A percentile compares a stretch with the other conserved stretches of the same genome.
phyloP scores from a whole-genome alignment of 345 rosid species.

The Murraya paniculata region DNA sequence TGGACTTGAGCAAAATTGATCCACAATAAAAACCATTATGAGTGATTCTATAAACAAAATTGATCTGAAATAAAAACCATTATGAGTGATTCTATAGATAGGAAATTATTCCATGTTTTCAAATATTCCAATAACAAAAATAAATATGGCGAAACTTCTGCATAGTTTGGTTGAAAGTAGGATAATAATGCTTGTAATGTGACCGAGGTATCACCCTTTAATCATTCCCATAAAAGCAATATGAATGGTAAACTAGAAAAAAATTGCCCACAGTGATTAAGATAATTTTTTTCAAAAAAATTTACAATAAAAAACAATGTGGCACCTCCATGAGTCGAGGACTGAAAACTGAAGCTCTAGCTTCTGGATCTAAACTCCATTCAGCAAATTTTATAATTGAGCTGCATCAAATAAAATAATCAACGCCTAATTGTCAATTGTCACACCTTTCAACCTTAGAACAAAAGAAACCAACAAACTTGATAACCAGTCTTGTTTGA shows the following conservation, averaged over 20 bases:
- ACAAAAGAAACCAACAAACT: neutral
- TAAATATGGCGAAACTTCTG: neutral
- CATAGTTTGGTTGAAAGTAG: neutral
- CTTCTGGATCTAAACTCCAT: conserved; percentile 72
- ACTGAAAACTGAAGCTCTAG: conserved; percentile 74
- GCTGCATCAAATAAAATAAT: conserved; percentile 45
- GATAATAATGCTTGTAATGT: neutral
- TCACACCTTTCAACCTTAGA: neutral
- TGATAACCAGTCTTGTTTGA: neutral
- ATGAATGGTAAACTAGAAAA: conserved; percentile 16
- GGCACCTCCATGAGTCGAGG: conserved; percentile 98
- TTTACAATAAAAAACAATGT: conserved; percentile 11
- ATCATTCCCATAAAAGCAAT: neutral
- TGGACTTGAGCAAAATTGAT: conserved; percentile 4
- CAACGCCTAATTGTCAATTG: conserved; percentile 2
- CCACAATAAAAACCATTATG: neutral
- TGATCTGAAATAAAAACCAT: neutral
- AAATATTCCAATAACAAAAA: neutral
- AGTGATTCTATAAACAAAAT: neutral
- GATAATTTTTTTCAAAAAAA: neutral
- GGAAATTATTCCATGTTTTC: neutral
- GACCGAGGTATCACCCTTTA: neutral
- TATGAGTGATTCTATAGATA: neutral
- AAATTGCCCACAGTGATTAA: neutral
- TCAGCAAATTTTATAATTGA: conserved; percentile 78